Base-by-base conservation (phyloP, 179 eudicot genomes). In the Gypsophila paniculata region DNA sequence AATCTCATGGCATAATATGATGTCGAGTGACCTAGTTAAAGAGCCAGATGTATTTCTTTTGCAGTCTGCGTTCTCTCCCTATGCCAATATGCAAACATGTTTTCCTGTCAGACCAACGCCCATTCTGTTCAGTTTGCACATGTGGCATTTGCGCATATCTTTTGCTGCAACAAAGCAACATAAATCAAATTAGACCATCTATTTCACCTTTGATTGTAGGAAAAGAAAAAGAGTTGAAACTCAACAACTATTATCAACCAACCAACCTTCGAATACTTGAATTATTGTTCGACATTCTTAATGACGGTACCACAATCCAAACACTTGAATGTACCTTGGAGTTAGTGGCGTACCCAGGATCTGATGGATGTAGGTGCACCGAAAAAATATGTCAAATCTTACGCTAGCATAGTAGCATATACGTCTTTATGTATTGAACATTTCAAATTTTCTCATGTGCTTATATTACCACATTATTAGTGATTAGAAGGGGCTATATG, bases 71-170 rank as follows among this genome's bases (percentile, higher is more conserved):
- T 84, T 49, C 97, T 85, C 62, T 90, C 99, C 78, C 99, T 86
- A 75, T 94, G 99, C 99, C 99, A 94, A 84, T 94, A 97, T 25
- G 99, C 86, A 73, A 94, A 94, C 75, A 88, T 91, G 76, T 96
- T 94, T 25, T 94, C 97, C 81, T 91, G 96, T 72, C 99, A 76
- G 52, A 91, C 82, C 78, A 94, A 76, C 36, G 85, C 90, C 96
- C 96, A 91, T 14, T 59, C 86, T 44, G 82, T 77, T 79, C 87
- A 81, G 72, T 94, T 94, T 49, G 83, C 78, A 78, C 99, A 94
- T 10, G 88, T 86, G 17, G 93, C 96, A 75, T 86, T 91, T 66
- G 88, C 82, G 75, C 99, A 94, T 42, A 91, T 91, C 44, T 89
- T 82, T 13, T 97, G 99, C 99, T 94, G 84, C 84, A 79, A 64